Percentiles rank a stretch among this genome's conserved stretches.
phyloP scores from a whole-genome alignment of 2,329 filamentous ascomycete genomes.

The Nemania abortiva region DNA sequence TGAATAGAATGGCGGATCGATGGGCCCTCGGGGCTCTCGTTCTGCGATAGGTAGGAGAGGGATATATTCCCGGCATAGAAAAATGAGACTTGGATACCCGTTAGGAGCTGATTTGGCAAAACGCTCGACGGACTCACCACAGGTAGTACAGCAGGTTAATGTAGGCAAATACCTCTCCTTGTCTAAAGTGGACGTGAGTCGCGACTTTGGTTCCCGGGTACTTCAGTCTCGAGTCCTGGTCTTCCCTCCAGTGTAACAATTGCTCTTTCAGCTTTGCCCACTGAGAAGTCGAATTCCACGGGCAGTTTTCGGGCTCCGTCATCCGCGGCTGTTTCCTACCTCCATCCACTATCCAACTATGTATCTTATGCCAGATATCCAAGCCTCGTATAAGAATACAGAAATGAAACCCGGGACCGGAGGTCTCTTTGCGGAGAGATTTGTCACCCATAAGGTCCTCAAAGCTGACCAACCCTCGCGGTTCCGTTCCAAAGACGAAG shows the following conservation, averaged over 20 bases:
- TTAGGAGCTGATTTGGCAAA: not conserved
- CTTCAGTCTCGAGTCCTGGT: constrained; percentile 34
- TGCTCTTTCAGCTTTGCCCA: constrained; percentile 37
- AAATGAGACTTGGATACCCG: constrained; percentile 21
- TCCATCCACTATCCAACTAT: constrained; percentile 40
- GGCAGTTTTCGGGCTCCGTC: constrained; percentile 36
- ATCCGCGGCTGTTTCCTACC: constrained; percentile 35
- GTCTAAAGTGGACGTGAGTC: constrained; percentile 35
- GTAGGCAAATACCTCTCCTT: constrained; percentile 39
- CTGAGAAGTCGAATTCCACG: constrained; percentile 35
- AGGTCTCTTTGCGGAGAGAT: constrained; percentile 28
- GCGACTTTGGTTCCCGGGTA: constrained; percentile 38
- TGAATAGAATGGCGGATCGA: constrained; percentile 33
- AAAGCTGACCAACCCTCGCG: constrained; percentile 25
- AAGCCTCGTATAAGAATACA: constrained; percentile 36
- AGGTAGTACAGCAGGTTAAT: constrained; percentile 40
- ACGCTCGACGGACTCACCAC: constrained; percentile 21
- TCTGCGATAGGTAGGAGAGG: constrained; percentile 33
- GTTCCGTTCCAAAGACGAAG: constrained; percentile 34
- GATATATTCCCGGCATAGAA: constrained; percentile 35
- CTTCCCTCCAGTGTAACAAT: constrained; percentile 33
- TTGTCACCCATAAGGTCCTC: constrained; percentile 23
- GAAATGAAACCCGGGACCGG: constrained; percentile 32
- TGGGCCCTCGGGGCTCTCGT: constrained; percentile 34
- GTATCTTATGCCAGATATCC: constrained; percentile 39